Evolutionary conservation across 1,139 yeast genomes (phyloP), one percentile per base, ranked within the genome.

Genomic region (Saccharomyces hybrid): DNA sequence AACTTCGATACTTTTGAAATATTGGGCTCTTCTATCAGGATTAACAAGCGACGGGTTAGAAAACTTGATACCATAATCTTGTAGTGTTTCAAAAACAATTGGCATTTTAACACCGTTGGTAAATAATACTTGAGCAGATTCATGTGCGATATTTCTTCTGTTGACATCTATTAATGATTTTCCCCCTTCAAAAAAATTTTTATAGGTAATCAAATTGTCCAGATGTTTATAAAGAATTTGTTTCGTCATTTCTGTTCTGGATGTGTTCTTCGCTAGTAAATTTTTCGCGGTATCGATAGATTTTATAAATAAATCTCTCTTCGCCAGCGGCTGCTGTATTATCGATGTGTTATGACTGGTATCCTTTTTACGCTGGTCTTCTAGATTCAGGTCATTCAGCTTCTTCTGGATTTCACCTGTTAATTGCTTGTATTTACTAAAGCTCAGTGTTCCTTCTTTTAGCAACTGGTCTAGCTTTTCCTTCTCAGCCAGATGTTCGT

Each of bases 61-160:
- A 50, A 52, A 64, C 25, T 54, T 53, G 6, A 65, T 55, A 31
- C 69, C 69, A 55, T 59, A 62, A 54, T 65, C 67, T 50, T 65
- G 66, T 23, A 65, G 46, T 3, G 60, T 55, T 46, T 64, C 66
- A 52, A 57, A 63, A 1, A 65, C 67, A 11, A 59, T 34, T 3
- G 70, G 70, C 70, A 67, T 67, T 51, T 67, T 67, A 1, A 67
- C 68, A 31, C 70, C 70, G 52, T 66, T 64, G 5, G 55, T 50
- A 46, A 60, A 64, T 19, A 65, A 55, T 16, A 59, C 49, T 52
- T 63, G 63, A 5, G 62, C 61, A 25, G 66, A 57, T 47, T 66
- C 64, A 8, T 4, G 44, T 53, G 62, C 57, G 53, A 56, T 50
- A 27, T 57, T 9, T 31, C 57, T 54, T 52, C 60, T 56, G 48